Percentiles rank a stretch among this genome's conserved stretches.
Conservation (phyloP, 2,329 filamentous ascomycete genomes). For the Scedosporium minutisporum region DNA sequence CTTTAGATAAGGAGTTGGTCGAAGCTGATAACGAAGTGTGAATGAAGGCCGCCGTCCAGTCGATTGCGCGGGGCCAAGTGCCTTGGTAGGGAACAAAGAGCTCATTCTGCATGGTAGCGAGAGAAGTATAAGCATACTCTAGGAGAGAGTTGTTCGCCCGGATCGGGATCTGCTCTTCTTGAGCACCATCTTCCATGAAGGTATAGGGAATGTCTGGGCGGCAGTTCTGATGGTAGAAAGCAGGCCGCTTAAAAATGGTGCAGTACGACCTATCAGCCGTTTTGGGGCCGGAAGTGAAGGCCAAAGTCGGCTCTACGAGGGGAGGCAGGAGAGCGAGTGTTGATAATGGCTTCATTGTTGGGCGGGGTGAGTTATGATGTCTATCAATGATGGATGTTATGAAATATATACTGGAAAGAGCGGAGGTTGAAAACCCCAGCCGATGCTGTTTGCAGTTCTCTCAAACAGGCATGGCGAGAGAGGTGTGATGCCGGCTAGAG, state of each 20-base stretch:
- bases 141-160: constrained; percentile 19
- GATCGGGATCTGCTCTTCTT: neutral
- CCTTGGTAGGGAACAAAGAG: constrained; percentile 73
- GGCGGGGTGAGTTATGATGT: neutral
- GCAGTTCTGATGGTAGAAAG: constrained; percentile 8
- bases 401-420: neutral
- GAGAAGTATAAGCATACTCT: constrained; percentile 47
- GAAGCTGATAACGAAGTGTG: constrained; percentile 69
- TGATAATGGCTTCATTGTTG: neutral
- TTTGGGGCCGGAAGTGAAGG: neutral
- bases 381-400: neutral
- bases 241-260: constrained; percentile 10
- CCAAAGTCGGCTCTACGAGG: neutral
- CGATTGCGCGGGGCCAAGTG: constrained; percentile 77
- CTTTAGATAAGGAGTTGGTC: constrained; percentile 59
- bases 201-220: constrained; percentile 4
- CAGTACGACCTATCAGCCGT: neutral
- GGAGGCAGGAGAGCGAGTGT: neutral
- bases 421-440: neutral
- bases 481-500: neutral
- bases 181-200: constrained; percentile 8
- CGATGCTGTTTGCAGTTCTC: too few species aligned
- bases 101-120: constrained; percentile 64
- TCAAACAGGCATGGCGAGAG: neutral
- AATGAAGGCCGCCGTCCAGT: constrained; percentile 86